Evolutionary conservation across 2,329 filamentous ascomycete species (phyloP), one percentile per base, ranked within the genome.

Genomic region (Aureobasidium lini): DNA sequence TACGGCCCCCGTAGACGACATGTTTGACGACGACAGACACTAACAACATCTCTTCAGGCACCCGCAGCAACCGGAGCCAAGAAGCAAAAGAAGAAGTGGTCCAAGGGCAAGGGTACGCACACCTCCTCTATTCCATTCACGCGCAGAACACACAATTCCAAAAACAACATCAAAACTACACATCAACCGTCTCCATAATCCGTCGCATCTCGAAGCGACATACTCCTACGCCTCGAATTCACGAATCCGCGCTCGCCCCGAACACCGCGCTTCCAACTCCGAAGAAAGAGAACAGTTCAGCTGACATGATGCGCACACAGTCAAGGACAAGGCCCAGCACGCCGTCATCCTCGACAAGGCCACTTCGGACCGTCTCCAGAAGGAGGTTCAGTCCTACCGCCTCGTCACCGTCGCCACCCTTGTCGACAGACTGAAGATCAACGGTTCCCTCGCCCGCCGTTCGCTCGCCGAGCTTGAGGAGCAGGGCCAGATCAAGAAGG

Each of bases 311-410:
- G 59, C 29, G n/a, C 59, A 47, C 66, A 83, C 78, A 91, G 94
- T 99, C 84, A 99, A 99, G 94, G 94, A 99, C 87, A 99, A 99
- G 92, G 93, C 94, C 81, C 89, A 97, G 80, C 94, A 99, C 86
- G 90, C 89, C 79, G 94, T 99, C 80, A 84, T 97, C 76, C 90
- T 99, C 81, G 94, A 99, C 85, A 99, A 99, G 87, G 76, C 83
- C 81, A 96, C 88, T 76, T 89, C 88, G 70, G 94, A 99, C 82
- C 96, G 95, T 85, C 91, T 99, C 79, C 89, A 96, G 85, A 99
- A 99, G 85, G 94, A 99, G 86, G 95, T 99, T 73, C 94, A 97
- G 81, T 96, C 94, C 67, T 99, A 97, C 89, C 91, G 94, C 76
- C 91, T 99, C 79, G 91, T 99, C 82, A 97, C 94, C 76, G 89